These are phyloP conservation scores for Xylaria scruposa DNA, from an alignment of 495 filamentous ascomycete species.

Conservation along the genomic window DNA sequence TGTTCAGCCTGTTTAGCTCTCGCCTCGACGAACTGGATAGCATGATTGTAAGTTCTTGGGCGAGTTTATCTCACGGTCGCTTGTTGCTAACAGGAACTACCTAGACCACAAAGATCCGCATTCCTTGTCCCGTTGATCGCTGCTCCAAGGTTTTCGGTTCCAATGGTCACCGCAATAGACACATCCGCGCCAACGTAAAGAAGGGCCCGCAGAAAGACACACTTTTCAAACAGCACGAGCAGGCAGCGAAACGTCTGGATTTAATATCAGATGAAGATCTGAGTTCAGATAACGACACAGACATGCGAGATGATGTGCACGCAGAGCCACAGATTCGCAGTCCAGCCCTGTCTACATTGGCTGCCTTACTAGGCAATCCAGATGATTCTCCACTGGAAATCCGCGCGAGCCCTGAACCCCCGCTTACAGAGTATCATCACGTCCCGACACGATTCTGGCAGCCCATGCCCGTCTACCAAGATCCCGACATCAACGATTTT, in stretches of 20 bases:
- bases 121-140: neutral
- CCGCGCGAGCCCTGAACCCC: neutral
- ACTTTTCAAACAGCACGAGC: neutral
- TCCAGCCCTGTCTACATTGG: no score
- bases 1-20: no score
- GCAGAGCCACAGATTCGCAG: neutral
- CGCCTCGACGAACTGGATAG: neutral
- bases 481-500: no score
- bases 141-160: neutral
- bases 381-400: neutral
- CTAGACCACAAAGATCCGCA: neutral
- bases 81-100: neutral
- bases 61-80: neutral
- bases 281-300: neutral
- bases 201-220: neutral
- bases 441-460: no score
- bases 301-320: neutral
- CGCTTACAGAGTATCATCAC: neutral
- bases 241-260: neutral
- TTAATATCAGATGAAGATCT: neutral
- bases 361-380: neutral
- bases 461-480: no score
- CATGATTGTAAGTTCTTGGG: neutral
- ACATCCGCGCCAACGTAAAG: neutral
- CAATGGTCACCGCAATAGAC: slow-evolving; percentile 3